Conservation (phyloP, 2,329 filamentous ascomycete genomes). For the Arthroderma uncinatum region DNA sequence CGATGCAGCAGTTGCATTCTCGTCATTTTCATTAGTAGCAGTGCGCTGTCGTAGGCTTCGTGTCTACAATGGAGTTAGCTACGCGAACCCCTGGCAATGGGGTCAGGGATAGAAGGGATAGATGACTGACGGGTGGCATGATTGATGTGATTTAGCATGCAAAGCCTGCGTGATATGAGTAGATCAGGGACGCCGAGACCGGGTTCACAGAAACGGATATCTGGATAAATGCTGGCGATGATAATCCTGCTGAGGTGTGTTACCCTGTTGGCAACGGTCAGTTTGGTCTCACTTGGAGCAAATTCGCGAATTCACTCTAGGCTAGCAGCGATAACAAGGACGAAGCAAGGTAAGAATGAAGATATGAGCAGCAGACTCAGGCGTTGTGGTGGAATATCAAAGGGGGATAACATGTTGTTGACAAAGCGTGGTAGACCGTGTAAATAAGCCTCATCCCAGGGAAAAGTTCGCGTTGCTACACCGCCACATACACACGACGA, state of each 20-base stretch:
- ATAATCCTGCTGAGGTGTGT: background rate
- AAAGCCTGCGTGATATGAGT: background rate
- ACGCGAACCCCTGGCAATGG: constrained; percentile 17
- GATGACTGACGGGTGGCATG: constrained; percentile 48
- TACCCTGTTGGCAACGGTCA: background rate
- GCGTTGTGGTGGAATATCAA: background rate
- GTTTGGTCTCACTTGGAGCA: background rate
- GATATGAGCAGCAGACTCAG: background rate
- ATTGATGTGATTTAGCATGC: constrained; percentile 17
- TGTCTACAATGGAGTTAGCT: constrained; percentile 45
- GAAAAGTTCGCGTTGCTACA: background rate
- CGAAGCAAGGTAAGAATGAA: background rate
- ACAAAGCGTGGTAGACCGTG: background rate
- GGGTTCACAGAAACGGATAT: background rate
- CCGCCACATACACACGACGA: background rate
- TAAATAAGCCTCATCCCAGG: background rate
- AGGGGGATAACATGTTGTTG: background rate
- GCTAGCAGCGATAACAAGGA: background rate
- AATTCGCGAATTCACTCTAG: background rate
- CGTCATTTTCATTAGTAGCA: constrained; percentile 86
- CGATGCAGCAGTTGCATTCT: constrained; percentile 57
- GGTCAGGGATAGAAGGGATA: constrained; percentile 1
- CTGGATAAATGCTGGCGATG: background rate
- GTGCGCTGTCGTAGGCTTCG: constrained; percentile 62
- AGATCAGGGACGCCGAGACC: background rate